Evolutionary conservation across 106 monocot genomes (phyloP), one percentile per base, ranked within the genome.

Genomic region (Iris macrosiphon): DNA sequence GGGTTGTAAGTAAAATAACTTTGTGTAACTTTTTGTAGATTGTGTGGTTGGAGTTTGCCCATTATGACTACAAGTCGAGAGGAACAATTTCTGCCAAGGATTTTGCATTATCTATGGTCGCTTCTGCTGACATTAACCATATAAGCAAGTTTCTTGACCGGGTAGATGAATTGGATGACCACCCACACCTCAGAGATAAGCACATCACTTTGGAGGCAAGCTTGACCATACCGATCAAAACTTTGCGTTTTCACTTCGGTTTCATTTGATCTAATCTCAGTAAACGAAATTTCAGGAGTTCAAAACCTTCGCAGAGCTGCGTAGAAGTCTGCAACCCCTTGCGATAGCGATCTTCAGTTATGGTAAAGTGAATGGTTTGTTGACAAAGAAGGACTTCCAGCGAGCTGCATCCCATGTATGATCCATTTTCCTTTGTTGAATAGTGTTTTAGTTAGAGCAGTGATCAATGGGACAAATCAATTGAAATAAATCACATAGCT

Each of bases 51-150:
- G 93, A 93, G 52, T 93, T 93, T 60, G 38, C 68, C 7, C 93
- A 93, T 61, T 93, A 93, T 67, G 93, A 93, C 54, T 78, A 54
- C 44, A 80, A 84, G 37, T 80, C 68, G 57, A 65, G 63, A 29
- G 84, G 84, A 48, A 73, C 72, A 31, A 88, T 93, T 46, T 69
- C 88, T 46, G 77, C 78, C 10, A 88, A 84, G 72, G 93, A 93
- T 78, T 93, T 93, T 71, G 80, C 84, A 27, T 63, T 88, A 17
- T 93, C 93, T n/a, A 84, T 93, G 88, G 81, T 88, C 57, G 88
- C 93, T 29, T 80, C 88, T 30, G 83, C 88, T 49, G 88, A 88
- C 23, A 72, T 80, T 38, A 78, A 76, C 26, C 80, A 84, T 46
- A 71, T 88, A 54, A 78, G 62, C 74, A 84, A 78, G 72, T 58